These are phyloP conservation scores for Scheffersomyces coipomensis DNA, from an alignment of 805 yeast genomes.

Conservation along the genomic window DNA sequence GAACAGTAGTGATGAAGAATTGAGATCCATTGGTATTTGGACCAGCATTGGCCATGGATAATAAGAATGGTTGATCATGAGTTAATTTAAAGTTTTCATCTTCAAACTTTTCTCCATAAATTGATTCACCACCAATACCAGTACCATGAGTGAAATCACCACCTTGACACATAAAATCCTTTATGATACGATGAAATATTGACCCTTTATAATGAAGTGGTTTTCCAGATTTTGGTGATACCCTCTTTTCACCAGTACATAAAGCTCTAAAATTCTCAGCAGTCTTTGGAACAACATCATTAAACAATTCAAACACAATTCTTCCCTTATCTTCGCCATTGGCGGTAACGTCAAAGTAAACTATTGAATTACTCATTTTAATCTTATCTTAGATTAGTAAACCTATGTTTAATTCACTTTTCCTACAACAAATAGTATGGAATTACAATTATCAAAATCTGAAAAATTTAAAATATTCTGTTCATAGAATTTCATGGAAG, in stretches of 20 bases:
- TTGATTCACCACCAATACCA: slow-evolving; percentile 45
- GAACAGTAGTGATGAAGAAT: slow-evolving; percentile 88
- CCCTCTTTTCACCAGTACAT: slow-evolving; percentile 85
- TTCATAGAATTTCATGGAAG: no score
- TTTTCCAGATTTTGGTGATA: slow-evolving; percentile 51
- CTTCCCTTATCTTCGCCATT: slow-evolving; percentile 73
- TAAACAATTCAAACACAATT: slow-evolving; percentile 70
- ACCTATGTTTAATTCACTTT: no score
- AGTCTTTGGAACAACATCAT: slow-evolving; percentile 79
- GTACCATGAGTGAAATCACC: slow-evolving; percentile 63
- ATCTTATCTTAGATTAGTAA: no score
- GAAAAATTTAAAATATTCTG: no score
- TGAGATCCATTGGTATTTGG: slow-evolving; percentile 96
- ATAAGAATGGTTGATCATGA: slow-evolving; percentile 82
- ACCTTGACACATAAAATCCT: slow-evolving; percentile 90
- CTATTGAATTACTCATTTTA: slow-evolving; percentile 53
- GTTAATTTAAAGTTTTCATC: slow-evolving; percentile 80
- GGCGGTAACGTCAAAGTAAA: slow-evolving; percentile 76
- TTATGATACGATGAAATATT: slow-evolving; percentile 90
- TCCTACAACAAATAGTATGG: no score
- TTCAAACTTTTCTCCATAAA: slow-evolving; percentile 60
- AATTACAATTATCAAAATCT: no score
- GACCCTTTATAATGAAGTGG: slow-evolving; percentile 78
- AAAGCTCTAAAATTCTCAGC: slow-evolving; percentile 87
- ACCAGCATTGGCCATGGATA: slow-evolving; percentile 97